phyloP scores from a whole-genome alignment of 106 monocot species.

The Xerophyta viscosa region DNA sequence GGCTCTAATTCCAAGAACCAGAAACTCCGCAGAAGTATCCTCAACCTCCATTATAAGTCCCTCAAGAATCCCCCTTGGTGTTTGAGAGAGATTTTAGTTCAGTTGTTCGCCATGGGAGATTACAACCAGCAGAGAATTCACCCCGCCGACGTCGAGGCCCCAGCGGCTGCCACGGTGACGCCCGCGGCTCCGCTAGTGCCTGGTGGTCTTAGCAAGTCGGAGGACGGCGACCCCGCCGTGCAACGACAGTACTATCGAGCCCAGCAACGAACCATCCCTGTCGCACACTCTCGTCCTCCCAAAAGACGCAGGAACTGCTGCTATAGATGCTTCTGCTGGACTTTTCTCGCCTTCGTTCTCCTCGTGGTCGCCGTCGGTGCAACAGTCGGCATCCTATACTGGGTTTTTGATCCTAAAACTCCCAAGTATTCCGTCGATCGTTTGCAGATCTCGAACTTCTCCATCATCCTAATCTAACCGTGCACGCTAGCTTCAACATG shows the following conservation, averaged over 20 bases:
- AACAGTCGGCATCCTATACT: slow-evolving; percentile 59
- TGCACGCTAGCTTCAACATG: slow-evolving; percentile 39
- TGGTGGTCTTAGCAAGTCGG: not conserved
- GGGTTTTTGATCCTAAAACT: slow-evolving; percentile 59
- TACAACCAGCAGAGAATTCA: slow-evolving; percentile 13
- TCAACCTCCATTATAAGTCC: too few relatives aligned
- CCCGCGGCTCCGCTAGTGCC: slow-evolving; percentile 12
- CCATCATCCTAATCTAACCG: slow-evolving; percentile 22
- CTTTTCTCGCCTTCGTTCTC: slow-evolving; percentile 42
- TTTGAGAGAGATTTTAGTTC: too few relatives aligned
- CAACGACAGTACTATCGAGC: too few relatives aligned
- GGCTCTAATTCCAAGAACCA: too few relatives aligned
- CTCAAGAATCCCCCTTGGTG: too few relatives aligned
- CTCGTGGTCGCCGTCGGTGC: slow-evolving; percentile 43
- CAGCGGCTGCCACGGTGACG: too few relatives aligned
- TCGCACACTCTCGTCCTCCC: slow-evolving; percentile 10
- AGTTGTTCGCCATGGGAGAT: not conserved
- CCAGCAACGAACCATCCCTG: slow-evolving; percentile 5
- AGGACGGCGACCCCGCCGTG: not conserved
- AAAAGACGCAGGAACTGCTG: slow-evolving; percentile 16
- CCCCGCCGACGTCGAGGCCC: slow-evolving; percentile 17
- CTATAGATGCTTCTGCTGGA: slow-evolving; percentile 67
- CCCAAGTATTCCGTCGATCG: slow-evolving; percentile 71
- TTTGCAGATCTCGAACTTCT: slow-evolving; percentile 44
- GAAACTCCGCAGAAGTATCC: too few relatives aligned